Percentiles rank a stretch among this genome's conserved stretches.
phyloP scores from a whole-genome alignment of 2,329 filamentous ascomycete species.

The Malbranchea zuffiana region DNA sequence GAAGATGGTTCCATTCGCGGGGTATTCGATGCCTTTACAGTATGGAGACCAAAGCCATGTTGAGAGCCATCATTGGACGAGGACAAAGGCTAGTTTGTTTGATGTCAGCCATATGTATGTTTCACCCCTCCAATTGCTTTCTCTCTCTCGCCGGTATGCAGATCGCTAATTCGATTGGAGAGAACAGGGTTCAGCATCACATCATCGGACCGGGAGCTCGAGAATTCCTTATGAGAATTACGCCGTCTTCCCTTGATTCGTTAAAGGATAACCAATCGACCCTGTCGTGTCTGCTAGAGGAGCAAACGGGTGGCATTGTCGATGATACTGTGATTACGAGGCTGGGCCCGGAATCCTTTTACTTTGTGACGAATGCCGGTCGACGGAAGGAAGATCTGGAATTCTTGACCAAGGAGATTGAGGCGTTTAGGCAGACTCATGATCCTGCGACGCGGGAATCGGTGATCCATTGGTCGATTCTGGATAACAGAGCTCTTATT shows the following conservation, averaged over 20 bases:
- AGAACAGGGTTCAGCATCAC: slow-evolving; percentile 60
- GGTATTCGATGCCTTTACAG: slow-evolving; percentile 84
- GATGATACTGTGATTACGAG: slow-evolving; percentile 89
- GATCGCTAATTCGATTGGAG: slow-evolving; percentile 1
- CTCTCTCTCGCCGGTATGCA: not conserved
- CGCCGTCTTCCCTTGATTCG: slow-evolving; percentile 59
- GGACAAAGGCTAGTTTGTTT: slow-evolving; percentile 78
- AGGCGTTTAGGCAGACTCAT: slow-evolving; percentile 45
- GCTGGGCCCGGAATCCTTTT: slow-evolving; percentile 63
- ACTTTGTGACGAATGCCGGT: slow-evolving; percentile 90
- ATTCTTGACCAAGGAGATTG: slow-evolving; percentile 63
- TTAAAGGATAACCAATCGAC: slow-evolving; percentile 61
- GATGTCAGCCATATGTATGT: slow-evolving; percentile 91
- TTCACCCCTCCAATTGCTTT: not conserved
- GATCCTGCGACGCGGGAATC: slow-evolving; percentile 35
- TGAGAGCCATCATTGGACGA: slow-evolving; percentile 83
- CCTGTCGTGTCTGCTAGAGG: slow-evolving; percentile 72
- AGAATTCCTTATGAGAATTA: slow-evolving; percentile 72
- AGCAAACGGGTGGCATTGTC: slow-evolving; percentile 75
- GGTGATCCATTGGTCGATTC: slow-evolving; percentile 56
- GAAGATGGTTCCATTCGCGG: slow-evolving; percentile 95
- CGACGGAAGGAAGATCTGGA: slow-evolving; percentile 78
- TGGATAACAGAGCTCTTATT: slow-evolving; percentile 65
- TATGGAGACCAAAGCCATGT: slow-evolving; percentile 67
- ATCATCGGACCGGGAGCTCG: slow-evolving; percentile 71